A percentile compares a stretch with the other conserved stretches of the same genome.
Evolutionary conservation across 2,329 filamentous ascomycete species (phyloP).

Genomic region (Colletotrichum echinochloae): DNA sequence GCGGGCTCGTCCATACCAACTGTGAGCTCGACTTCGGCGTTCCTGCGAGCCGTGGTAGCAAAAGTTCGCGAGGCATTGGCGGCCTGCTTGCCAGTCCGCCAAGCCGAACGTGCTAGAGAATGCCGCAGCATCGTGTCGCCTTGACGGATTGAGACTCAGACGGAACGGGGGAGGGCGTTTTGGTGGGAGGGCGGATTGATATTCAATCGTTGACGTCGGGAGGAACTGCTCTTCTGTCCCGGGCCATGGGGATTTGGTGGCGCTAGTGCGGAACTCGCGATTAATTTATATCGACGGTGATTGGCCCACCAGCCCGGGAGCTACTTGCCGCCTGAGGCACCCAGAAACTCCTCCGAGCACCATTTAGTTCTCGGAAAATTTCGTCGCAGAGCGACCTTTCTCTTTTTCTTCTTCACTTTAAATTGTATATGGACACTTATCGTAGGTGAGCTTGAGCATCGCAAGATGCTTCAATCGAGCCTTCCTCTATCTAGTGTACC

Average conservation of each 20-base stretch:
- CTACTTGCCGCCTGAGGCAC: constrained; percentile 54
- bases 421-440: constrained; percentile 79
- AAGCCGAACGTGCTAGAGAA: constrained; percentile 75
- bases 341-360: constrained; percentile 13
- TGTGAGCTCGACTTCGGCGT: constrained; percentile 96
- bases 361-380: constrained; percentile 38
- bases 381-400: constrained; percentile 43
- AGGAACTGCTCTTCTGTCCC: constrained; percentile 53
- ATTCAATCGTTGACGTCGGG: constrained; percentile 56
- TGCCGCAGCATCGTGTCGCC: constrained; percentile 77
- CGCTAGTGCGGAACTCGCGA: constrained; percentile 52
- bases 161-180: constrained; percentile 47
- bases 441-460: constrained; percentile 75
- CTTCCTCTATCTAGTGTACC: constrained; percentile 79
- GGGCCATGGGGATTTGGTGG: constrained; percentile 49
- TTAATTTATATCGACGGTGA: constrained; percentile 59
- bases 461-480: constrained; percentile 66
- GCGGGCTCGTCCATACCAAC: constrained; percentile 71
- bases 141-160: constrained; percentile 61
- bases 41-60: constrained; percentile 80
- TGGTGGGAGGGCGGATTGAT: constrained; percentile 49
- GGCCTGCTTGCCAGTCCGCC: constrained; percentile 71
- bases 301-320: constrained; percentile 49
- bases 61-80: constrained; percentile 80
- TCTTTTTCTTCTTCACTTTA: constrained; percentile 59